These are phyloP conservation scores for Xylaria acuta DNA, from an alignment of 495 filamentous ascomycete genomes.

Conservation along the genomic window DNA sequence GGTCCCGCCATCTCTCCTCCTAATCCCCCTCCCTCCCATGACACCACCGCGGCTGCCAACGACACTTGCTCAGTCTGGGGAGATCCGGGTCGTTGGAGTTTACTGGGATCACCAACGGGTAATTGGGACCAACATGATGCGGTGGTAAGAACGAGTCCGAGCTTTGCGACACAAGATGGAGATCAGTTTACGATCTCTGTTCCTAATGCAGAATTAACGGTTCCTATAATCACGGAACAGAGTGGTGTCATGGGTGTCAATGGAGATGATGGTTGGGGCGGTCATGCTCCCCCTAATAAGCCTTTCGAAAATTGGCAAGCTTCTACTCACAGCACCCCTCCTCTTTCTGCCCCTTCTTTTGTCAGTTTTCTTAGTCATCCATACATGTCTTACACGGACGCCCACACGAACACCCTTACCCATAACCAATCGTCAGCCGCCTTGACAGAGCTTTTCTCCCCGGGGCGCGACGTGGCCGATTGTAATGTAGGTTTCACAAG, in stretches of 20 bases:
- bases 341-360: constrained; percentile 14
- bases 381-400: constrained; percentile 24
- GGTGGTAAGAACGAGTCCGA: background rate
- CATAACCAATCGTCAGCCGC: constrained; percentile 15
- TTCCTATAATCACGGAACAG: constrained; percentile 2
- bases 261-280: constrained; percentile 2
- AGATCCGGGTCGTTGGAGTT: constrained; percentile 11
- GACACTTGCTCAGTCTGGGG: background rate
- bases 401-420: constrained; percentile 3
- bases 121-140: constrained; percentile 15
- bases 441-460: constrained; percentile 16
- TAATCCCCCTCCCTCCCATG: background rate
- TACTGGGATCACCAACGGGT: background rate
- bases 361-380: constrained; percentile 13
- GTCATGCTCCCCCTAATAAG: constrained; percentile 8
- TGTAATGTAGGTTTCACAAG: constrained; percentile 21
- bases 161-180: constrained; percentile 19
- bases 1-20: background rate
- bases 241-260: background rate
- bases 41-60: background rate
- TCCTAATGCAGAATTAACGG: background rate
- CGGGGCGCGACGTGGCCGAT: constrained; percentile 19
- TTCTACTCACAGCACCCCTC: background rate
- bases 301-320: constrained; percentile 16
- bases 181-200: constrained; percentile 3